Evolutionary conservation across 2,329 filamentous ascomycete species (phyloP), one percentile per base, ranked within the genome.

Genomic region (Colletotrichum lindemuthianum): DNA sequence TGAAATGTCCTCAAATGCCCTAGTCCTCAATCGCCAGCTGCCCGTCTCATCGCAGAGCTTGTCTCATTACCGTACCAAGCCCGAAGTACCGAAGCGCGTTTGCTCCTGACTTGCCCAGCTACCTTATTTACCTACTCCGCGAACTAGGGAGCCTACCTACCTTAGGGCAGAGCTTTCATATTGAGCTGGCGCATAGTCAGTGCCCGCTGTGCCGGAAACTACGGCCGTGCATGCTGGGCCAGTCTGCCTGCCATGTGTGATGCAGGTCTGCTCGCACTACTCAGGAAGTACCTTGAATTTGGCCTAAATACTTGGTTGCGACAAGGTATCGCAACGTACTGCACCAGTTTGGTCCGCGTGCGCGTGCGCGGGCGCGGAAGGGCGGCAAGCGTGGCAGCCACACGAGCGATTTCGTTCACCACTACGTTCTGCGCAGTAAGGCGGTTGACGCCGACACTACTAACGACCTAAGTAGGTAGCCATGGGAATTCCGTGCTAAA

Each of bases 221-320:
- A 39, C 40, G 50, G 37, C 57, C 50, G 61, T 64, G 60, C 48
- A 44, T 41, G 48, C 11, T 16, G 43, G 24, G 51, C 32, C 54
- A 48, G 54, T 57, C 47, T 41, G 57, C 33, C 47, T 63, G 60
- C 48, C 60, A 63, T 57, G 59, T 57, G 52, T 49, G 32, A 36
- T 55, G 41, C 24, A 24, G 24, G 24, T 24, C 24, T 4, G 5
- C 24, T 24, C 24, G 24, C 24, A 24, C 4, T 24, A 24, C 24
- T 24, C 24, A 5, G 24, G 24, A 24, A 24, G 24, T 24, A 24
- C 24, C 24, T 24, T 24, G 24, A 24, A 4, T 3, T 24, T 24
- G 24, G 24, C 24, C 24, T 4, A 24, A 24, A 24, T 24, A 24
- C 24, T 24, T 24, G 24, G 24, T 24, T 24, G 4, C 24, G 24